A percentile compares a stretch with the other conserved stretches of the same genome.
phyloP scores from a whole-genome alignment of 208 protist species.

The Wallacemonas rigidus region DNA sequence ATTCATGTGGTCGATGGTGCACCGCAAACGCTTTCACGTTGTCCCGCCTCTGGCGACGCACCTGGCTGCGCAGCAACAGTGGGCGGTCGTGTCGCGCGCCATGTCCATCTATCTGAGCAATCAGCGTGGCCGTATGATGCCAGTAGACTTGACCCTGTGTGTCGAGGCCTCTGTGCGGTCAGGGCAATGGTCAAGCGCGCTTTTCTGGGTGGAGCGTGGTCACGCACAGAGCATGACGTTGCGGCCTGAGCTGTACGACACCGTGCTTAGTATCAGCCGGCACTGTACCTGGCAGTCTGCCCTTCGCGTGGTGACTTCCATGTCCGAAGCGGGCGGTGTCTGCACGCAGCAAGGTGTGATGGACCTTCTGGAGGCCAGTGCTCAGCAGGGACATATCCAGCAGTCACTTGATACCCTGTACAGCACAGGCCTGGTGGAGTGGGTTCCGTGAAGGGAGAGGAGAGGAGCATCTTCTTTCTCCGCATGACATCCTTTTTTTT shows the following conservation, averaged over 20 bases:
- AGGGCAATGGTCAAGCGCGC: conserved; percentile 70
- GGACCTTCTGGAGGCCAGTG: conserved; percentile 45
- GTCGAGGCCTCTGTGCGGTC: conserved; percentile 59
- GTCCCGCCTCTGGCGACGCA: conserved; percentile 50
- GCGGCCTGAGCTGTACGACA: conserved; percentile 46
- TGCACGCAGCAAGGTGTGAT: conserved; percentile 51
- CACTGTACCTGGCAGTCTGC: conserved; percentile 49
- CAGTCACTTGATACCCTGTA: conserved; percentile 42
- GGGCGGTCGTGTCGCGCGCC: conserved; percentile 44
- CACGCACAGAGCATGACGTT: conserved; percentile 40
- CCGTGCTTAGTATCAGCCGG: conserved; percentile 38
- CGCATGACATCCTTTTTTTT: conserved; percentile 14
- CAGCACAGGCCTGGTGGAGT: conserved; percentile 44
- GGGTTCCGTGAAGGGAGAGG: conserved; percentile 33
- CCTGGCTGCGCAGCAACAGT: conserved; percentile 48
- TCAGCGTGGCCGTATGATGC: conserved; percentile 37
- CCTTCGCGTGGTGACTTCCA: conserved; percentile 53
- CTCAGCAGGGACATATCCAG: conserved; percentile 39
- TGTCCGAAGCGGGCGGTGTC: conserved; percentile 48
- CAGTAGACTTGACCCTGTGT: conserved; percentile 50
- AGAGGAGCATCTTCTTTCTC: not conserved
- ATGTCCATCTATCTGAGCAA: conserved; percentile 78
- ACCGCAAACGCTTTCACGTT: conserved; percentile 50
- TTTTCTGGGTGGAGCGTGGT: conserved; percentile 84
- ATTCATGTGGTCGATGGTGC: conserved; percentile 64